A percentile compares a stretch with the other conserved stretches of the same genome.
Conservation (phyloP, 139 green algal species). For the Pedinophyceae sp. region DNA sequence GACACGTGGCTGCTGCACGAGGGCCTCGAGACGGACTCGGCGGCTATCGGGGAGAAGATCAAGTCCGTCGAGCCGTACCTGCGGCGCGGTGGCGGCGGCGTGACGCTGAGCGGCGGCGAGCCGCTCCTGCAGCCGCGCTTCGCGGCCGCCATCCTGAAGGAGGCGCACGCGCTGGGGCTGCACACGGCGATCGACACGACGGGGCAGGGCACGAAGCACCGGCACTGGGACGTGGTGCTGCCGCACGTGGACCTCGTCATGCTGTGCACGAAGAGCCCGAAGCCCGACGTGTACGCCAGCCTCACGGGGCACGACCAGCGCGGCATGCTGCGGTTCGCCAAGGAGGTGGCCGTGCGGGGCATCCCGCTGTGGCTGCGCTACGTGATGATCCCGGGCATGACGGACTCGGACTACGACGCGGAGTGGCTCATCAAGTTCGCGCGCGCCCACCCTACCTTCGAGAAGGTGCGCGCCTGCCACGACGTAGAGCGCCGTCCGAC, state of each 20-base stretch:
- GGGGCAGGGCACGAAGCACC: constrained; percentile 33
- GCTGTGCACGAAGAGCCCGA: constrained; percentile 46
- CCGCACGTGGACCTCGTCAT: constrained; percentile 45
- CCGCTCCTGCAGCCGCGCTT: constrained; percentile 41
- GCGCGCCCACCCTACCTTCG: constrained; percentile 17
- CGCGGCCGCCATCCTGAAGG: constrained; percentile 13
- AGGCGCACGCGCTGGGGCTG: constrained; percentile 37
- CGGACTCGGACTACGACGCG: constrained; percentile 15
- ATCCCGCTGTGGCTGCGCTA: constrained; percentile 35
- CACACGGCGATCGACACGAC: constrained; percentile 49
- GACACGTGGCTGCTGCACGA: constrained; percentile 21
- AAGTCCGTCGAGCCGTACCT: constrained; percentile 18
- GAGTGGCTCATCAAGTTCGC: constrained; percentile 14
- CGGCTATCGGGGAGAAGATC: constrained; percentile 11
- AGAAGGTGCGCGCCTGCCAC: constrained; percentile 2
- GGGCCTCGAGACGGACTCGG: constrained; percentile 11
- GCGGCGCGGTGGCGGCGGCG: constrained; percentile 20
- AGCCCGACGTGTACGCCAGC: constrained; percentile 16
- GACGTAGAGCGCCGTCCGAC: neutral
- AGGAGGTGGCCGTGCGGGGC: constrained; percentile 20
- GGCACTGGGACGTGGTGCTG: constrained; percentile 36
- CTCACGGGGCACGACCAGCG: constrained; percentile 20
- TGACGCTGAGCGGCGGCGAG: constrained; percentile 45
- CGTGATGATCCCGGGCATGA: constrained; percentile 15
- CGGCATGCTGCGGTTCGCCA: constrained; percentile 29